Percentiles rank a stretch among this genome's conserved stretches.
Conservation (phyloP, 2,329 filamentous ascomycete species). For the Colletotrichum scovillei region DNA sequence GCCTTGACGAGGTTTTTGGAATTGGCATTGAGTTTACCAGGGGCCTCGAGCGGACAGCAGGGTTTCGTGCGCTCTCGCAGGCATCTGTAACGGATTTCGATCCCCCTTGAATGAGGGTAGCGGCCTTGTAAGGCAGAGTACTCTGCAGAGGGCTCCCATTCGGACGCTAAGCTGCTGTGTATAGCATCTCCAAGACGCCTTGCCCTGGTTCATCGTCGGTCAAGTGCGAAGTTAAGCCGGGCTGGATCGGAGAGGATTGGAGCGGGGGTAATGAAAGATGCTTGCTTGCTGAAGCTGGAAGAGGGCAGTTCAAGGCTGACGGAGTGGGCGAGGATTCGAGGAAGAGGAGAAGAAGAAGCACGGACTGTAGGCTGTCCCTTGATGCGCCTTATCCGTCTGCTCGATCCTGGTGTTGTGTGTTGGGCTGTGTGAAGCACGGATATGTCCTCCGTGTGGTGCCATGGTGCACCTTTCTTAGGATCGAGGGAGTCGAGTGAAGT, state of each 20-base stretch:
- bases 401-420: neutral
- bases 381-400: neutral
- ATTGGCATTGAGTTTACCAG: neutral
- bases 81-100: neutral
- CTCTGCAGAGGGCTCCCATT: neutral
- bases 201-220: neutral
- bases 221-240: neutral
- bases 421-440: neutral
- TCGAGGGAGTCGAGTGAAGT: neutral
- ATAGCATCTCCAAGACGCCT: neutral
- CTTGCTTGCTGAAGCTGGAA: neutral
- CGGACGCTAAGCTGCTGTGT: neutral
- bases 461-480: neutral
- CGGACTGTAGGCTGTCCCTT: neutral
- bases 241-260: neutral
- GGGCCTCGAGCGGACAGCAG: neutral
- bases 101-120: neutral
- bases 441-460: neutral
- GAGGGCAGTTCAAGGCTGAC: neutral
- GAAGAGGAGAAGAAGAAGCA: neutral
- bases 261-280: neutral
- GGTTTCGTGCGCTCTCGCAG: neutral
- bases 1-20: neutral
- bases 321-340: neutral
- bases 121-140: conserved; percentile 5